Evolutionary conservation across 441 rosid species (phyloP).

Genomic region (Flueggea neowawraea): DNA sequence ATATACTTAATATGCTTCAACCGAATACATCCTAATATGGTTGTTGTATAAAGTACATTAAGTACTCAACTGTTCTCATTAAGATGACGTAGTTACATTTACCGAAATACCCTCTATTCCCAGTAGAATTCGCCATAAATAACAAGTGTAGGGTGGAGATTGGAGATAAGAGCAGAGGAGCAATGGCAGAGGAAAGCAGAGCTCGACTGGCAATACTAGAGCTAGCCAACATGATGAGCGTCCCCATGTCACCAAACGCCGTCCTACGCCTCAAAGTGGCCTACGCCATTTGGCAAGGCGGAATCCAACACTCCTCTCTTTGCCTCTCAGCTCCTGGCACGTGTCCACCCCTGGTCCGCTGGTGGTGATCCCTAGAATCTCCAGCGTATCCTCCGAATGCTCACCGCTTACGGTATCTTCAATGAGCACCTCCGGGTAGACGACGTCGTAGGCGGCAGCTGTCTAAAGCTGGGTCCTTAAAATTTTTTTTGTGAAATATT

Average conservation of each 20-base stretch:
- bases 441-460: not conserved
- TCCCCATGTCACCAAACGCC: slow-evolving; percentile 89
- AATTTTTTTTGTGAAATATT: too few species aligned
- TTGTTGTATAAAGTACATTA: too few species aligned
- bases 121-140: too few species aligned
- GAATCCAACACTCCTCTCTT: slow-evolving; percentile 67
- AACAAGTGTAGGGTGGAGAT: too few species aligned
- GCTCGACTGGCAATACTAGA: slow-evolving; percentile 68
- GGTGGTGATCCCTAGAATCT: slow-evolving; percentile 58
- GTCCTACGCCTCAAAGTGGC: slow-evolving; percentile 62
- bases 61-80: too few species aligned
- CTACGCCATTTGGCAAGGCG: slow-evolving; percentile 86
- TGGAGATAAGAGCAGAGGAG: too few species aligned
- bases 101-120: too few species aligned
- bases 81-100: too few species aligned
- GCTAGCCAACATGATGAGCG: slow-evolving; percentile 90
- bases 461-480: too few species aligned
- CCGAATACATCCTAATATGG: too few species aligned
- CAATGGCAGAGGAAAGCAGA: slow-evolving; percentile 17
- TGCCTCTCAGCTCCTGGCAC: slow-evolving; percentile 67
- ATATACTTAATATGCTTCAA: too few species aligned
- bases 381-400: slow-evolving; percentile 85
- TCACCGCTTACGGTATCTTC: slow-evolving; percentile 74
- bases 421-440: slow-evolving; percentile 40
- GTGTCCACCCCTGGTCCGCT: slow-evolving; percentile 19